A percentile compares a stretch with the other conserved stretches of the same genome.
Evolutionary conservation across 208 protist species (phyloP).

Genomic region (Acanthamoeba rhysodes): DNA sequence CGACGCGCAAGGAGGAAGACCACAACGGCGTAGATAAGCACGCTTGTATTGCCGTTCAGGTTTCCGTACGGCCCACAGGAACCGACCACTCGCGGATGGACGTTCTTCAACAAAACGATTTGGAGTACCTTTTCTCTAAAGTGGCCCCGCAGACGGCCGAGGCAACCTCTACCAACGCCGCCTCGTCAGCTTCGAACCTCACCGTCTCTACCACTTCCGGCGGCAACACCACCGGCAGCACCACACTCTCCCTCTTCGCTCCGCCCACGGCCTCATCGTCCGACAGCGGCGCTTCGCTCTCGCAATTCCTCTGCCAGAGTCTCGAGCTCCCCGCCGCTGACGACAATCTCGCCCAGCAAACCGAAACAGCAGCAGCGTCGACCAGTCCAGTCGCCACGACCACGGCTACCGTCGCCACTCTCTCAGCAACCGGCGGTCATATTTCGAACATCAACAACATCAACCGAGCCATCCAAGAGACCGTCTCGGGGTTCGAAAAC

Average conservation of each 20-base stretch:
- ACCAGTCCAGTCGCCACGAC: not conserved
- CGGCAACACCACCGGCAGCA: not conserved
- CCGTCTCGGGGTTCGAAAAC: conserved; percentile 14
- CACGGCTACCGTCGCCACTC: not conserved
- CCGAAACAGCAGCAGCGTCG: not conserved
- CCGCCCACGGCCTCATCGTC: not conserved
- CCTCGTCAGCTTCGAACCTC: not conserved
- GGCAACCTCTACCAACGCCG: not conserved
- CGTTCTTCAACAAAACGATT: conserved; percentile 25
- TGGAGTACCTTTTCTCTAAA: conserved; percentile 3
- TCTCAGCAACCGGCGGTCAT: not conserved
- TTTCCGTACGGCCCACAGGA: not conserved
- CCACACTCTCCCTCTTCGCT: not conserved
- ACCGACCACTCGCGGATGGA: not conserved
- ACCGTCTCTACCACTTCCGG: not conserved
- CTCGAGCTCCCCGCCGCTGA: not conserved
- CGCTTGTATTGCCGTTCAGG: not conserved
- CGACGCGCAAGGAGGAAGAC: not conserved
- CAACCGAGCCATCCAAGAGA: conserved; percentile 11
- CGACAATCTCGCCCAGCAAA: not conserved
- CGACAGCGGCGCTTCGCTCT: not conserved
- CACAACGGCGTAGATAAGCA: not conserved
- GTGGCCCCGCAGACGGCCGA: not conserved
- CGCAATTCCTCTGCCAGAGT: not conserved
- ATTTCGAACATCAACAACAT: conserved; percentile 25